These are phyloP conservation scores for Cryphonectria nitschkei DNA, from an alignment of 2,329 filamentous ascomycete genomes.

Conservation along the genomic window DNA sequence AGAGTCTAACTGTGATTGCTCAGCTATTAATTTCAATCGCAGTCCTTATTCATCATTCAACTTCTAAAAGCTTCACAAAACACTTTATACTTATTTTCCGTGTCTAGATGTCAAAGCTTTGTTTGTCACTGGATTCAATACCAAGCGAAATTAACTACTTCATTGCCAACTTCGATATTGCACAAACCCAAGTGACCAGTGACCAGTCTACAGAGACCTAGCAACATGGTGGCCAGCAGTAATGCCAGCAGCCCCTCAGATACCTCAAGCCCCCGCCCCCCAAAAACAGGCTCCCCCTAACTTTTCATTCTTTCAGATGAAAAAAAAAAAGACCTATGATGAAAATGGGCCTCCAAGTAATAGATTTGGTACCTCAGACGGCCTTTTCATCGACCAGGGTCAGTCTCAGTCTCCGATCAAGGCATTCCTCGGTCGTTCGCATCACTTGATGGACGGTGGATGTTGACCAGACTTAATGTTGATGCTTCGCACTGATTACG, in stretches of 20 bases:
- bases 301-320: too few relatives aligned
- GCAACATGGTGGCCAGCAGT: neutral
- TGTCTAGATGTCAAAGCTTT: too few relatives aligned
- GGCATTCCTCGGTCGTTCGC: neutral
- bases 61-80: neutral
- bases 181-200: neutral
- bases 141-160: neutral
- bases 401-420: neutral
- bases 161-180: neutral
- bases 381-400: neutral
- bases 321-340: too few relatives aligned
- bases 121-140: neutral
- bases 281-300: too few relatives aligned
- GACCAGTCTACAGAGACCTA: neutral
- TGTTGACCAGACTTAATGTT: neutral
- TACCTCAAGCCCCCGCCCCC: neutral
- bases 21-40: neutral
- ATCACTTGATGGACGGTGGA: neutral
- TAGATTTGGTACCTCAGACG: neutral
- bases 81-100: too few relatives aligned
- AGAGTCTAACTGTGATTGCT: neutral
- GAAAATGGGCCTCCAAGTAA: neutral
- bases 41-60: neutral
- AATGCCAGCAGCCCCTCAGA: neutral
- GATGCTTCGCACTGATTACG: neutral